Evolutionary conservation across 2,329 filamentous ascomycete species (phyloP), one percentile per base, ranked within the genome.

Genomic region (Claviceps maximensis): DNA sequence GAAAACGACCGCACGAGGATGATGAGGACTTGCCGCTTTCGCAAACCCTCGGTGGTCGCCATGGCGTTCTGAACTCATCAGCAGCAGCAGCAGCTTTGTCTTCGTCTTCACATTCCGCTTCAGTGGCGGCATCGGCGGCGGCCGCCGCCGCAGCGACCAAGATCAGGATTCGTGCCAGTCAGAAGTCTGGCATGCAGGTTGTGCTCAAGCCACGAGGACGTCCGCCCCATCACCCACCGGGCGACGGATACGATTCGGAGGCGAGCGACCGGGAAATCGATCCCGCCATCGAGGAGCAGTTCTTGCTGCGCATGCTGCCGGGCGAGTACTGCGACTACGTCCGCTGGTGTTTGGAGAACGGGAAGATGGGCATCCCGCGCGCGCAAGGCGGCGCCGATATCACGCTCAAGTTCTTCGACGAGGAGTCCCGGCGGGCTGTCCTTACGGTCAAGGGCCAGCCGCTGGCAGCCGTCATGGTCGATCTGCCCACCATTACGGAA

Each of bases 221-320:
- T 57, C 75, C 80, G 1, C 84, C 87, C 7, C 73, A 78, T 33
- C 79, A 87, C 57, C 82, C 83, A 5, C 79, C 81, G 1, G 93
- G 93, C 50, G 89, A 95, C 53, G 93, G 91, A 8, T 98, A 97
- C 69, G 93, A 98, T 66, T 96, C 90, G 3, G 93, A 97, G 68
- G 89, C 90, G 13, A 93, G 89, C 53, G 93, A 97, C 63, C 82
- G 84, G 15, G 93, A 98, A 67, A 69, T 74, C 10, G 93, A 98
- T 62, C 93, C 93, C 0, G 78, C 86, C 1, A 87, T 95, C 56
- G 91, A 97, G 67, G 86, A 91, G 62, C 85, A 94, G 58, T 88
- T 97, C 59, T 77, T 98, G 9, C 69, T 98, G 56, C 87, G 93
- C 55, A 95, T 96, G 86, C 68, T 83, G 52, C 87, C 89, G 0